Evolutionary conservation across 306 rosid genomes (phyloP).

Genomic region (Ormosia emarginata): DNA sequence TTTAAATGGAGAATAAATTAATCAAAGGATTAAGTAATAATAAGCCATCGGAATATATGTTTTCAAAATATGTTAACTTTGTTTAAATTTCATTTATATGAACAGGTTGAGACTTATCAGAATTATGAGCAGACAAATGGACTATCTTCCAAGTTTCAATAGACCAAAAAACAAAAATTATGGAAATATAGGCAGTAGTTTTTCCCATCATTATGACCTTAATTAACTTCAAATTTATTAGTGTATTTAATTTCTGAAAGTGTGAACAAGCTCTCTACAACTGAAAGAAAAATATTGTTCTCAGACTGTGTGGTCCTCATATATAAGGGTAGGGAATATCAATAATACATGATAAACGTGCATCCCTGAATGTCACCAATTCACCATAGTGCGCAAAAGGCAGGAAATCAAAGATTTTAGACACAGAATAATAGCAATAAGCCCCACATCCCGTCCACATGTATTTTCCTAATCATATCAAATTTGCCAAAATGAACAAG

Average conservation of each 20-base stretch:
- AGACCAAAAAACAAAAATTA: not conserved
- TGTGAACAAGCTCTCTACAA: not conserved
- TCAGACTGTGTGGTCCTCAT: too few species aligned
- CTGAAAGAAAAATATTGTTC: not conserved
- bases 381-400: not conserved
- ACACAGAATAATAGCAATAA: not conserved
- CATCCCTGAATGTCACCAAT: slow-evolving; percentile 16
- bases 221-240: not conserved
- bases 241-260: not conserved
- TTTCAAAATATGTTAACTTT: not conserved
- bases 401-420: not conserved
- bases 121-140: not conserved
- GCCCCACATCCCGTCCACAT: not conserved
- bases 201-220: not conserved
- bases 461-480: not conserved
- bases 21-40: not conserved
- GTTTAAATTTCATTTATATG: not conserved
- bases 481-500: not conserved
- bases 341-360: not conserved
- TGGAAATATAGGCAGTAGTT: not conserved
- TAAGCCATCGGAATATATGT: not conserved
- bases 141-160: not conserved
- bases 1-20: not conserved
- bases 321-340: not conserved
- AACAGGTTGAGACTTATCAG: not conserved